Evolutionary conservation across 208 protist genomes (phyloP), one percentile per base, ranked within the genome.

Genomic region (Acanthamoeba healyi): DNA sequence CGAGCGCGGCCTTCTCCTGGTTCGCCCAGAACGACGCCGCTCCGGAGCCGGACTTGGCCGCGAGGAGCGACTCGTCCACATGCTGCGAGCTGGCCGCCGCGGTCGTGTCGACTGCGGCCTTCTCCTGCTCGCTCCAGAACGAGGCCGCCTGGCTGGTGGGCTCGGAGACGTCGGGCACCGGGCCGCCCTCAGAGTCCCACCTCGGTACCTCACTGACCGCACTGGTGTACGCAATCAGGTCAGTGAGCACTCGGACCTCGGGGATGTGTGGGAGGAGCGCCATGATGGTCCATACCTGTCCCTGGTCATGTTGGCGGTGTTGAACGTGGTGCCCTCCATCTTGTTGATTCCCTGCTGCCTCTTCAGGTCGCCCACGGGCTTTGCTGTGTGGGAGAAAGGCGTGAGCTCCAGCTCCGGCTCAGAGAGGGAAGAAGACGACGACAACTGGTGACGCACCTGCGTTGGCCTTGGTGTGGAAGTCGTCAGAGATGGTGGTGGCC

Each of bases 321-420:
- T 79, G 36, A 79, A 79, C 14, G 67, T 44, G n/a, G 67, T 79
- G 38, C 67, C 67, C 36, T 79, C 67, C 67, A 44, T 79, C 36
- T 79, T 79, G 38, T 79, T 79, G 2, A 79, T 44, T 7, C 67
- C 67, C 38, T 79, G 67, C 29, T 46, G 36, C 4, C 67, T 36
- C 67, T 79, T 79, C 67, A 79, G 38, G 2, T 79, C 67, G 10
- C 67, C 67, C 1, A 79, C 67, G 1, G 67, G 67, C 38, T 79
- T 79, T 24, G 67, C 67, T 79, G n/a, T 34, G 10, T n/a, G n/a
- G 9, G 24, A 65, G 24, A 6, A 65, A 29, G 56, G 56, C 10
- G 14, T n/a, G n/a, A n/a, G n/a, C n/a, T n/a, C n/a, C n/a, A n/a
- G n/a, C n/a, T n/a, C n/a, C n/a, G n/a, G n/a, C n/a, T n/a, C n/a